These are phyloP conservation scores for Talaromyces rugulosus DNA, from an alignment of 2,329 filamentous ascomycete genomes.

Conservation along the genomic window DNA sequence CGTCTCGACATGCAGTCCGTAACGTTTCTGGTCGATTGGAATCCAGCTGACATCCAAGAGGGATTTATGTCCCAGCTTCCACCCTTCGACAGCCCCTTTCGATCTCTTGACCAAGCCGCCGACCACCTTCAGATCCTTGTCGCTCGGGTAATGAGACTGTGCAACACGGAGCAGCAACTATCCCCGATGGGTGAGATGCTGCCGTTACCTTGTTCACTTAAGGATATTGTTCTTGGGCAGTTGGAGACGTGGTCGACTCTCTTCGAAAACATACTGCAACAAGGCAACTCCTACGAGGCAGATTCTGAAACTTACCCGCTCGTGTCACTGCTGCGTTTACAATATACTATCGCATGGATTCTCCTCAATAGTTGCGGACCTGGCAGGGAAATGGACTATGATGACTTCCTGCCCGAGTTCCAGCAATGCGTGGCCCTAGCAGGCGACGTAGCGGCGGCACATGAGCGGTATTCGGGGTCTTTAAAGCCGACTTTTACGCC, in stretches of 20 bases:
- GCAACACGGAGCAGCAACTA: conserved; percentile 20
- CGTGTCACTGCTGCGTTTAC: conserved; percentile 27
- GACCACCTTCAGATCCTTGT: conserved; percentile 30
- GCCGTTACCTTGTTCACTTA: not conserved
- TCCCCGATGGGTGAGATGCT: conserved; percentile 8
- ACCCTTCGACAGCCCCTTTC: conserved; percentile 17
- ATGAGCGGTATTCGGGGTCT: conserved; percentile 17
- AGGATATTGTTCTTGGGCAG: not conserved
- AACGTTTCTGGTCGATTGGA: conserved; percentile 27
- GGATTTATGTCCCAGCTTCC: conserved; percentile 5
- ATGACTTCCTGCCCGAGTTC: not conserved
- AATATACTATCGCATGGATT: conserved; percentile 26
- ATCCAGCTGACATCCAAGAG: conserved; percentile 26
- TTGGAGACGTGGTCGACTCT: not conserved
- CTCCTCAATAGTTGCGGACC: conserved; percentile 21
- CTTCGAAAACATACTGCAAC: not conserved
- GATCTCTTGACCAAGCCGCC: conserved; percentile 29
- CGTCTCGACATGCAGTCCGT: conserved; percentile 35
- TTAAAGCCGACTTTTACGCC: conserved; percentile 28
- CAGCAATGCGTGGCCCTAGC: not conserved
- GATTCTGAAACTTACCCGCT: conserved; percentile 15
- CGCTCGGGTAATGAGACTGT: conserved; percentile 27
- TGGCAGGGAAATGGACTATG: conserved; percentile 11
- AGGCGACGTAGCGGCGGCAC: not conserved
- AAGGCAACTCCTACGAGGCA: not conserved